Conservation (phyloP, 2,329 filamentous ascomycete species). For the Botrytis porri region DNA sequence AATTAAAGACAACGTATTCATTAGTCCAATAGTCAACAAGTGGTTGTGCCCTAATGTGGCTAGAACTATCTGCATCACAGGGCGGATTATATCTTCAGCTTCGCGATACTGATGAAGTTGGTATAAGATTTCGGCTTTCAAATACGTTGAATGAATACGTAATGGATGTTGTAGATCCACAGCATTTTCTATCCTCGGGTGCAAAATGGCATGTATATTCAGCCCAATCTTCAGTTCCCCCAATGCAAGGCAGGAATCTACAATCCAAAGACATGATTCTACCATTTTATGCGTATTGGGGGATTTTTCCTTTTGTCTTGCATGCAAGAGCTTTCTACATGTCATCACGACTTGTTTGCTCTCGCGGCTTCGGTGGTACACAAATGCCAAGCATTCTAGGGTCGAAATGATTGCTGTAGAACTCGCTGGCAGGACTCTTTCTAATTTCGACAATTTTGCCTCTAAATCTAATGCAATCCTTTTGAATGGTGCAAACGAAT, state of each 20-base stretch:
- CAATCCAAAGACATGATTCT: background rate
- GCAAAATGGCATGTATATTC: background rate
- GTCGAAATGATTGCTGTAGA: background rate
- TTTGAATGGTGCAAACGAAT: background rate
- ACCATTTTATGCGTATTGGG: background rate
- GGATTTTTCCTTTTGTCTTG: background rate
- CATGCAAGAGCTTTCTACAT: background rate
- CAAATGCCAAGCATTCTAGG: background rate
- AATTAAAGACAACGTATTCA: background rate
- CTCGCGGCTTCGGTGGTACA: background rate
- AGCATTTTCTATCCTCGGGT: background rate
- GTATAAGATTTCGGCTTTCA: background rate
- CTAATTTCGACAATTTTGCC: background rate
- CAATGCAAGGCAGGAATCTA: background rate
- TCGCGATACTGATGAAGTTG: rapidly evolving
- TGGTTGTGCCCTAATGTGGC: background rate
- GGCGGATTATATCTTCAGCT: background rate
- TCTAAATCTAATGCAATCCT: rapidly evolving
- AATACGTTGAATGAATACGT: background rate
- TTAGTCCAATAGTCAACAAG: background rate
- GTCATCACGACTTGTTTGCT: rapidly evolving
- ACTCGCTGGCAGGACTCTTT: background rate
- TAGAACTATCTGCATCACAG: background rate
- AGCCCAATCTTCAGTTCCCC: background rate
- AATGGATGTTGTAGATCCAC: background rate